Percentiles rank a stretch among this genome's conserved stretches.
Conservation (phyloP, 2,329 filamentous ascomycete species). For the Falciphora oryzae region DNA sequence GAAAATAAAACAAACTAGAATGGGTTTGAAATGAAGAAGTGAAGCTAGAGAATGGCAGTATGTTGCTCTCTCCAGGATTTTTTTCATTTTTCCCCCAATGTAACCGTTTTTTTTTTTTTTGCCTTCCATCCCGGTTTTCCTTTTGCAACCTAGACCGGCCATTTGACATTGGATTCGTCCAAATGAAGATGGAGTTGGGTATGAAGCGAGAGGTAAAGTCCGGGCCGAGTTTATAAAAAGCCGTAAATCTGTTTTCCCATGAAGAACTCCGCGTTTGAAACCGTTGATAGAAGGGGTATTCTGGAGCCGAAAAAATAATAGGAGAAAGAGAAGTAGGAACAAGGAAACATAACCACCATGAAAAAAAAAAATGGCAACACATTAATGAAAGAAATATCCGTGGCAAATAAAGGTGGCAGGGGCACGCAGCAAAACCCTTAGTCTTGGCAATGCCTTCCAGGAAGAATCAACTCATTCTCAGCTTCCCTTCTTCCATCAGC, state of each 20-base stretch:
- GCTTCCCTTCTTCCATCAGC: not conserved
- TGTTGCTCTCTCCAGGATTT: no score
- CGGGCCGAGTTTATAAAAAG: not conserved
- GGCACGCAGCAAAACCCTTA: not conserved
- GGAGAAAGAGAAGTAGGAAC: slow-evolving; percentile 4
- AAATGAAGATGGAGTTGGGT: not conserved
- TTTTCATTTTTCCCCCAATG: no score
- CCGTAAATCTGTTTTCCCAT: slow-evolving; percentile 7
- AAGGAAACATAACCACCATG: not conserved
- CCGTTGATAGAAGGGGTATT: slow-evolving; percentile 6
- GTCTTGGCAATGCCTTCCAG: not conserved
- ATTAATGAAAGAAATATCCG: not conserved
- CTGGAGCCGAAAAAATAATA: slow-evolving; percentile 4
- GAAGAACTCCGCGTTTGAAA: not conserved
- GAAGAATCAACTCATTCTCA: not conserved
- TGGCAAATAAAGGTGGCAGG: not conserved
- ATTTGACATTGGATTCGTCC: not conserved
- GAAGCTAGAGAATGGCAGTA: no score
- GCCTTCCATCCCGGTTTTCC: not conserved
- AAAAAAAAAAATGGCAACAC: slow-evolving; percentile 3
- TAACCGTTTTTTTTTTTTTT: no score
- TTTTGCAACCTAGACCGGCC: not conserved
- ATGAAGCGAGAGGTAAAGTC: not conserved
- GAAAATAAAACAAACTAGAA: no score
- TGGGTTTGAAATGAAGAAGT: no score